Evolutionary conservation across 1,284 basidiomycete genomes (phyloP), one percentile per base, ranked within the genome.

Genomic region (Neotropicomus parvogracilis): DNA sequence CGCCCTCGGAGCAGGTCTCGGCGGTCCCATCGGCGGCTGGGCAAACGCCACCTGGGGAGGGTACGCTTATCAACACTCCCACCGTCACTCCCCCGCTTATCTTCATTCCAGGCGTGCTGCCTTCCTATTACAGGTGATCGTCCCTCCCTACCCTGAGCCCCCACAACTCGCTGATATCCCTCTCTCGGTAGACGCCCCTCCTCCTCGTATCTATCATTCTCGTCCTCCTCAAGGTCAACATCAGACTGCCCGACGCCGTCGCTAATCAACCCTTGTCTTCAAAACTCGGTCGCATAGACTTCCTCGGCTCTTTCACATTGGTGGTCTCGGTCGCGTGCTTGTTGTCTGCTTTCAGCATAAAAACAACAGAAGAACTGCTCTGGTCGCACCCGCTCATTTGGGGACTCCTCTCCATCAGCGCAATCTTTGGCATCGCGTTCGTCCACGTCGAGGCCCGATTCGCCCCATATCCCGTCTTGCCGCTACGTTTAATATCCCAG

Each of bases 1-100:
- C 61, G 88, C 88, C 44, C 67, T 88, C 50, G 88, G 87, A 54
- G 80, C 86, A 40, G 88, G 85, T 33, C 71, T 93, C n/a, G 92
- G 92, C 39, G 92, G 90, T 17, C 91, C 92, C n/a, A 56, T 95
- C 8, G 92, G 91, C 34, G 91, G 92, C 21, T 88, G 86, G 80
- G 76, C 92, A 56, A 86, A 88, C 60, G 91, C 94, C 65, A 74
- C 61, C 16, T 80, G 90, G 59, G 90, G 89, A 60, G 94, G 91
- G 91, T 88, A 60, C 54, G 84, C 67, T 12, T 43, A 35, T 49
- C 47, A 14, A 34, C 36, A 21, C 41, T 46, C 17, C 35, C 50
- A 44, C 17, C 40, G 28, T 48, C 31, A 39, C 49, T 54, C 27
- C 45, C 38, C 48, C 5, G 24, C 46, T 56, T 41, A 59, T 53